phyloP scores from a whole-genome alignment of 345 rosid genomes.

The Xanthoceras sorbifolium region DNA sequence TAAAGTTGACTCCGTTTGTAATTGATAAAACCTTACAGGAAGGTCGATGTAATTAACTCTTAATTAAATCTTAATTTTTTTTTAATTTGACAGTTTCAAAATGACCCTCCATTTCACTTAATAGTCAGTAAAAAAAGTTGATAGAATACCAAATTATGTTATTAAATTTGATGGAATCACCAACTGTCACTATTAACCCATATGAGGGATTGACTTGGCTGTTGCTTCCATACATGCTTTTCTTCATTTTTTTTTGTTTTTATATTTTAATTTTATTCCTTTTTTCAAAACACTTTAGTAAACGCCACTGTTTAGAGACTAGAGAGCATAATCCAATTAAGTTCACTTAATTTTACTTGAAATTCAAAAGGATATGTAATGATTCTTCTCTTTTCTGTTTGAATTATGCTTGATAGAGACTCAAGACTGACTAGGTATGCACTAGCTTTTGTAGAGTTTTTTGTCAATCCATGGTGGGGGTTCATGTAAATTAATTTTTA shows the following conservation, averaged over 20 bases:
- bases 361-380: constrained; percentile 30
- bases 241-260: too few species aligned
- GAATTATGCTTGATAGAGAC: background rate
- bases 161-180: constrained; percentile 20
- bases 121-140: background rate
- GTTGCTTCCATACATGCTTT: background rate
- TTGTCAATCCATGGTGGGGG: background rate
- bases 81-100: background rate
- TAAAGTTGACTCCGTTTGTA: too few species aligned
- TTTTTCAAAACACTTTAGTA: constrained; percentile 7
- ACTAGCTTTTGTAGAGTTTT: background rate
- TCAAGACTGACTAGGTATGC: background rate
- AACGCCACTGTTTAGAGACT: constrained; percentile 13
- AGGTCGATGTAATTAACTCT: too few species aligned
- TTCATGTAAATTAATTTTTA: background rate
- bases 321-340: constrained; percentile 17
- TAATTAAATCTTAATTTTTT: background rate
- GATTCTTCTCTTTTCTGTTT: background rate
- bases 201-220: constrained; percentile 32
- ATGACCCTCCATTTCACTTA: background rate
- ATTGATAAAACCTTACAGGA: too few species aligned
- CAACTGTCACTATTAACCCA: constrained; percentile 22
- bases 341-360: constrained; percentile 14
- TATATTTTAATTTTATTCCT: too few species aligned
- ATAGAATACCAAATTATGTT: constrained; percentile 2